Evolutionary conservation across 73 alveolate species (phyloP).

Genomic region (Urostyla sp.): DNA sequence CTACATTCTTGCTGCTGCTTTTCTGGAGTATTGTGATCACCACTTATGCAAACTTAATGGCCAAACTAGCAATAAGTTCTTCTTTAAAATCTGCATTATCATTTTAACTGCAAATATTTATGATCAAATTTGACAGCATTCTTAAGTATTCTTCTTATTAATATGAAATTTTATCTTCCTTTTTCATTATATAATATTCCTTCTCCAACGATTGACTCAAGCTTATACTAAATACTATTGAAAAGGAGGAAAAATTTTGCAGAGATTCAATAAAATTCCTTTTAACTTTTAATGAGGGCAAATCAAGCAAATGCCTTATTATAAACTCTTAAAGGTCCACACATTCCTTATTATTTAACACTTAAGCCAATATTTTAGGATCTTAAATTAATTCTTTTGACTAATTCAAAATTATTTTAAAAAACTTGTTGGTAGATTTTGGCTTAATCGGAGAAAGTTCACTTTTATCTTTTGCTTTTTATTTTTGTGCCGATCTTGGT

Average conservation of each 20-base stretch:
- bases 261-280: conserved; percentile 10
- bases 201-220: conserved; percentile 4
- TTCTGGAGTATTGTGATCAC: too few relatives aligned
- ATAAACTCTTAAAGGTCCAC: too few relatives aligned
- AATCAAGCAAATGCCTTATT: conserved; percentile 8
- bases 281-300: conserved; percentile 18
- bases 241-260: not conserved
- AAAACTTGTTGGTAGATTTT: conserved; percentile 17
- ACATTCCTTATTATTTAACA: too few relatives aligned
- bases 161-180: not conserved
- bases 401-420: too few relatives aligned
- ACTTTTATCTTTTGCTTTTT: not conserved
- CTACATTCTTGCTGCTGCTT: too few relatives aligned
- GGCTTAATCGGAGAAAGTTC: conserved; percentile 21
- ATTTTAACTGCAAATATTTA: not conserved
- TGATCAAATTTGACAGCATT: too few relatives aligned
- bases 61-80: too few relatives aligned
- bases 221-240: conserved; percentile 26
- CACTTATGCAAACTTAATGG: too few relatives aligned
- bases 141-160: not conserved
- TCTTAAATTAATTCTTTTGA: too few relatives aligned
- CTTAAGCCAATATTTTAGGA: too few relatives aligned
- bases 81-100: not conserved
- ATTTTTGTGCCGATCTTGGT: conserved; percentile 40
- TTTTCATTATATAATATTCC: not conserved